Base-by-base conservation (phyloP, 2,329 filamentous ascomycete genomes). In the Drechslerella coelobrocha region DNA sequence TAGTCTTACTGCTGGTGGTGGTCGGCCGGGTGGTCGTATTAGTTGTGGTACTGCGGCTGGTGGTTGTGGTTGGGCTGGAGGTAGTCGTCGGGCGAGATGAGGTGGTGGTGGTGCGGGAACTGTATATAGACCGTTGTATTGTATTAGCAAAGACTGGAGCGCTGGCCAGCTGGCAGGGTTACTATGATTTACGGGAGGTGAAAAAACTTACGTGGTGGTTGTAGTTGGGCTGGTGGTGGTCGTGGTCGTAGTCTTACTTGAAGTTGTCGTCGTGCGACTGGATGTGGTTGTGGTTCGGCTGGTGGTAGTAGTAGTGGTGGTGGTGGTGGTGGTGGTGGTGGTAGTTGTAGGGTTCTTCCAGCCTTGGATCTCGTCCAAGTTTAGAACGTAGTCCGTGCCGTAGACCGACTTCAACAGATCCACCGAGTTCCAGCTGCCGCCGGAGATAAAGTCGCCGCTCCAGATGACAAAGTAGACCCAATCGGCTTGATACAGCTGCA, bases 381-480 rank as follows among this genome's bases (percentile, higher is more conserved):
- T 77, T 8, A 76, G 65, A 6, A 76, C 76, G 9, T 73, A 75
- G 2, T 69, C 62, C 53, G 74, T 72, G 31, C 61, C 68, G 27
- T 75, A 77, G n/a, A 74, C 68, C 7, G 62, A 66, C 60, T 80
- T 79, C 23, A 83, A 74, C 23, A 80, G 76, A 1, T 78, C 79
- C 1, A 80, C 31, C 3, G 77, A 76, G 74, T 83, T 83, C 78
- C 79, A 81, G 14, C 74, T 74, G 0, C 77, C 76, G 26, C 80
- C 80, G 61, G 78, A 78, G 73, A 83, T 81, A 63, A 78, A 83
- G 0, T 78, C 78, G 2, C 80, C 80, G 9, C 76, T 76, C 82
- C 82, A 83, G 4, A 82, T 79, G 34, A 78, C 78, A 66, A 83
- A 83, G 76, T 79, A 83, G 31, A 80, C 76, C 82, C 82, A 83